phyloP scores from a whole-genome alignment of 768 basidiomycete genomes.

The Kondoa malvinella region DNA sequence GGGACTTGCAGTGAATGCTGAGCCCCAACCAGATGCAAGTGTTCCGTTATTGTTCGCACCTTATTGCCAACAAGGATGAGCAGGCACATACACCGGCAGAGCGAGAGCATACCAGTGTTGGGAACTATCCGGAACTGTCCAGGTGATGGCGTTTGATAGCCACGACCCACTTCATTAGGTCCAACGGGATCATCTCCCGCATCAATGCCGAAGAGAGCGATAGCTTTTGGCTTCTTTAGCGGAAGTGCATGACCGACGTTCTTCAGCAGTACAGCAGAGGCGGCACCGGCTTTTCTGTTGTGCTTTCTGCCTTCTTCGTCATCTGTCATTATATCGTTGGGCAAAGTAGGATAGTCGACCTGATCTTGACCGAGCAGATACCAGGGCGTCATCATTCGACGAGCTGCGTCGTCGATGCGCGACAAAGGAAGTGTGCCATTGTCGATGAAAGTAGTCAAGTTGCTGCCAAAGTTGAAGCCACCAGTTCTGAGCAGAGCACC shows the following conservation, averaged over 20 bases:
- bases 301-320: conserved; percentile 35
- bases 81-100: no score
- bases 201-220: conserved; percentile 1
- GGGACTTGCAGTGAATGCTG: no score
- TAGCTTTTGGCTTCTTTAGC: conserved; percentile 5
- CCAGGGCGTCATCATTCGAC: conserved; percentile 40
- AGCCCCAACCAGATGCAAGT: neutral
- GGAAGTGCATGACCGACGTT: conserved; percentile 10
- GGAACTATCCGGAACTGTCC: neutral
- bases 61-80: no score
- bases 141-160: neutral
- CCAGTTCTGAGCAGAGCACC: neutral
- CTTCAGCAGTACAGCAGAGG: conserved; percentile 32
- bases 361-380: conserved; percentile 38
- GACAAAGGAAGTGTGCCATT: conserved; percentile 52
- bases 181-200: neutral
- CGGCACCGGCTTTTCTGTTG: conserved; percentile 6
- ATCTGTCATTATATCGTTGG: conserved; percentile 25
- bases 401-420: conserved; percentile 34
- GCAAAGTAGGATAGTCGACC: conserved; percentile 49
- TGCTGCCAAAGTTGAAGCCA: conserved; percentile 40
- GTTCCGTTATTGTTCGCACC: neutral
- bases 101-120: neutral
- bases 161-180: neutral
- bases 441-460: conserved; percentile 49